Base-by-base conservation (phyloP, 148 eudicot genomes). In the Cornus controversa region DNA sequence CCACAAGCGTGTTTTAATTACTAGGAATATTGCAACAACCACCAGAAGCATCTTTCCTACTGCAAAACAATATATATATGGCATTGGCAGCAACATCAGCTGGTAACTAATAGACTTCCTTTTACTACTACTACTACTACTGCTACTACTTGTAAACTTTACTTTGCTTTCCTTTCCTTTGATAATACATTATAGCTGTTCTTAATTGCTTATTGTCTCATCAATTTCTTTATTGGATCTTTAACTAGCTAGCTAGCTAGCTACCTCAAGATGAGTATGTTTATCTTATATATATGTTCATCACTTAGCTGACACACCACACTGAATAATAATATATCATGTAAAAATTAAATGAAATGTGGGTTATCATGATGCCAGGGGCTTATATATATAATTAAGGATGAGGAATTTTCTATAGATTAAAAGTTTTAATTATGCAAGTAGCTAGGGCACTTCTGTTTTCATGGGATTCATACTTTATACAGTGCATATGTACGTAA, bases 1-100 rank as follows among this genome's bases (percentile, higher is more conserved):
- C 13, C 20, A 70, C 40, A 73, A 72, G 74, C 74, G 72, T 67
- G 69, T 67, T 72, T 69, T 65, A 50, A 40, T 18, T n/a, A n/a
- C n/a, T 66, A 45, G 70, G 67, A 68, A 18, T 67, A 26, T 57
- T 47, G 67, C 25, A 36, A 26, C 63, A 10, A 72, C 68, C 54
- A 67, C 28, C 23, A 66, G 22, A 36, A 2, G 4, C 37, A 36
- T 36, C 26, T 73, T 77, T 66, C 26, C 23, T 40, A 18, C 45
- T 66, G 24, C 50, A 24, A 27, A 72, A 27, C 80, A 37, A 11
- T 11, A 47, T 57, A 8, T 22, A 20, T 37, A 45, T 42, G 8
- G 72, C 62, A 77, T 9, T 40, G 10, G 45, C 45, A 40, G 45
- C 45, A 40, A 0, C 45, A 6, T n/a, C n/a, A n/a, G 1, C 45